phyloP scores from a whole-genome alignment of 768 basidiomycete genomes.

The Macrolepiota albuminosa region DNA sequence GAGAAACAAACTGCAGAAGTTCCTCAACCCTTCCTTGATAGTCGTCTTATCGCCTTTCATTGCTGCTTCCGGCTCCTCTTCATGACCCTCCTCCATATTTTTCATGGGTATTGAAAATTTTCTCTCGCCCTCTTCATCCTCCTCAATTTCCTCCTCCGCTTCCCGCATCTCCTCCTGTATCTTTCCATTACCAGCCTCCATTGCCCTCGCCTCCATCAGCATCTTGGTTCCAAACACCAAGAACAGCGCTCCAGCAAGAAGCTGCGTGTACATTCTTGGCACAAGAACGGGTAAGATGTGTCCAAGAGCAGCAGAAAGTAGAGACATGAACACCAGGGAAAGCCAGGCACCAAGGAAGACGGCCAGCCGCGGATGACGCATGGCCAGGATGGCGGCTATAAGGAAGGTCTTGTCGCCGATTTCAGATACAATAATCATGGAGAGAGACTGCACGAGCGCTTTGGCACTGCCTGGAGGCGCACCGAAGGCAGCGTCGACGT shows the following conservation, averaged over 20 bases:
- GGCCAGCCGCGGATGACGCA: conserved; percentile 81
- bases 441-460: conserved; percentile 73
- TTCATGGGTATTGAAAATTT: conserved; percentile 57
- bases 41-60: conserved; percentile 20
- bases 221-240: conserved; percentile 88
- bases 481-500: neutral
- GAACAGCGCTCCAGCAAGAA: conserved; percentile 78
- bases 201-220: conserved; percentile 77
- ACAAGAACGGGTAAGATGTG: conserved; percentile 83
- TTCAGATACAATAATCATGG: conserved; percentile 90
- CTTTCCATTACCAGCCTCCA: conserved; percentile 75
- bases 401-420: conserved; percentile 97
- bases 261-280: conserved; percentile 66
- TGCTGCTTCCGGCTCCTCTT: conserved; percentile 14
- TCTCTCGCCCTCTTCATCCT: conserved; percentile 48
- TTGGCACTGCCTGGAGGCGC: conserved; percentile 31
- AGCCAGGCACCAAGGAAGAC: conserved; percentile 89
- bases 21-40: conserved; percentile 61
- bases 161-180: conserved; percentile 94
- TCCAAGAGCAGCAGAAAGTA: conserved; percentile 91
- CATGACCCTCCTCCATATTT: conserved; percentile 66
- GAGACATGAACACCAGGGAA: conserved; percentile 88
- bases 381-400: conserved; percentile 78
- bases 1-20: conserved; percentile 76
- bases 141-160: conserved; percentile 93